Conservation (phyloP, 2,329 filamentous ascomycete genomes). For the Alternaria ventricosa region DNA sequence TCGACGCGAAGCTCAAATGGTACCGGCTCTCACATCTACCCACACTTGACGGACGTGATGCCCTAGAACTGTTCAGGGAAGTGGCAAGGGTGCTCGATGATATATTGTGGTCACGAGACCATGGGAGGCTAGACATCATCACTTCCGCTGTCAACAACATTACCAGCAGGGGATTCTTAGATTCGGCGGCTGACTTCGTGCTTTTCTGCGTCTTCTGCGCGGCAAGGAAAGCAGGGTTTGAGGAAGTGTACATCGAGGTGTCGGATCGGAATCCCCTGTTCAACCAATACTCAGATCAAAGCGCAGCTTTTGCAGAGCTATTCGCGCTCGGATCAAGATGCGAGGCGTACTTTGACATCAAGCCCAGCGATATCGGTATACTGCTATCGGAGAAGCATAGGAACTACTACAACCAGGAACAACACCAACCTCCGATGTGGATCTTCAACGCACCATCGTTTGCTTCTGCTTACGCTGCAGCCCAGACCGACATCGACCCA, state of each 20-base stretch:
- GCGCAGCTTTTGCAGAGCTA: conserved; percentile 68
- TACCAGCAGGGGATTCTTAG: conserved; percentile 27
- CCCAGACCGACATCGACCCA: conserved; percentile 61
- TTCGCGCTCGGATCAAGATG: conserved; percentile 69
- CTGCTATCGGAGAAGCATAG: conserved; percentile 49
- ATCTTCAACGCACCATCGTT: conserved; percentile 58
- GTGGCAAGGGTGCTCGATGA: conserved; percentile 33
- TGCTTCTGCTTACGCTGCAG: conserved; percentile 59
- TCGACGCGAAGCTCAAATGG: conserved; percentile 43
- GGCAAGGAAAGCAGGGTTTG: conserved; percentile 62
- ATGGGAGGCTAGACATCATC: conserved; percentile 38
- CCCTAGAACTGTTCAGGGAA: conserved; percentile 42
- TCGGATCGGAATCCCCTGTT: conserved; percentile 68
- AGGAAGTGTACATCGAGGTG: conserved; percentile 69
- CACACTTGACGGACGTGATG: conserved; percentile 28
- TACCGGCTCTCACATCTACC: conserved; percentile 40
- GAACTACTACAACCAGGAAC: conserved; percentile 49
- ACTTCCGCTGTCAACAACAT: conserved; percentile 37
- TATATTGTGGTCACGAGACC: conserved; percentile 40
- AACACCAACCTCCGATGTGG: conserved; percentile 58
- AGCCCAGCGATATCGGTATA: conserved; percentile 45
- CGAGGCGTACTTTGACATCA: conserved; percentile 66
- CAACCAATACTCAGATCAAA: conserved; percentile 67
- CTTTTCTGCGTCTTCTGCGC: conserved; percentile 65
- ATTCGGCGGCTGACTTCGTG: conserved; percentile 58